Percentiles rank a stretch among this genome's conserved stretches.
Evolutionary conservation across 1,284 basidiomycete genomes (phyloP).

Genomic region (Somion occarium): DNA sequence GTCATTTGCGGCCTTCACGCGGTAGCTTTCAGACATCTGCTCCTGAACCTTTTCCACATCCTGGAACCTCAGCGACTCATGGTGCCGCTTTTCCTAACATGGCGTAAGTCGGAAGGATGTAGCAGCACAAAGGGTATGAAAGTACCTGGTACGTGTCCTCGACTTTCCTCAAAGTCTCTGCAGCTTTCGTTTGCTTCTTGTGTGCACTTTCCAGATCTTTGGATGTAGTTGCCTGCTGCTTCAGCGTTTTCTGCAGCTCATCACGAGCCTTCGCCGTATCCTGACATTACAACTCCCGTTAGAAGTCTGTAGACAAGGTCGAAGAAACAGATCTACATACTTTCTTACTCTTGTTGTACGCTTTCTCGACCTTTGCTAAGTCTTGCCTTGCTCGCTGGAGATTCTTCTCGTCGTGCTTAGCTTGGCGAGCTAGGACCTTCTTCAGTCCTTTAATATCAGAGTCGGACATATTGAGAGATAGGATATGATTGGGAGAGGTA

Average conservation of each 20-base stretch:
- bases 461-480: too few relatives aligned
- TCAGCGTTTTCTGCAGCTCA: constrained; percentile 6
- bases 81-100: background rate
- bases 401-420: constrained; percentile 11
- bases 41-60: background rate
- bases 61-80: background rate
- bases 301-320: too few relatives aligned
- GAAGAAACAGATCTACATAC: too few relatives aligned
- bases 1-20: background rate
- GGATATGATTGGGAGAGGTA: too few relatives aligned
- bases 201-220: constrained; percentile 9
- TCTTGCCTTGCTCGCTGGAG: constrained; percentile 11
- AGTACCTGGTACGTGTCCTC: constrained; percentile 8
- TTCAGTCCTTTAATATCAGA: constrained; percentile 10
- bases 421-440: constrained; percentile 13
- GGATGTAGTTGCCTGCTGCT: constrained; percentile 9
- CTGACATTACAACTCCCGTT: constrained; percentile 3
- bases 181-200: constrained; percentile 7
- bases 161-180: constrained; percentile 5
- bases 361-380: constrained; percentile 13
- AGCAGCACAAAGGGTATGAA: background rate
- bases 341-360: constrained; percentile 12
- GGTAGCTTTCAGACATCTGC: background rate
- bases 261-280: constrained; percentile 12
- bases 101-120: too few relatives aligned